These are phyloP conservation scores for Gracilariopsis chorda DNA, from an alignment of 23 red algal genomes.

Conservation along the genomic window DNA sequence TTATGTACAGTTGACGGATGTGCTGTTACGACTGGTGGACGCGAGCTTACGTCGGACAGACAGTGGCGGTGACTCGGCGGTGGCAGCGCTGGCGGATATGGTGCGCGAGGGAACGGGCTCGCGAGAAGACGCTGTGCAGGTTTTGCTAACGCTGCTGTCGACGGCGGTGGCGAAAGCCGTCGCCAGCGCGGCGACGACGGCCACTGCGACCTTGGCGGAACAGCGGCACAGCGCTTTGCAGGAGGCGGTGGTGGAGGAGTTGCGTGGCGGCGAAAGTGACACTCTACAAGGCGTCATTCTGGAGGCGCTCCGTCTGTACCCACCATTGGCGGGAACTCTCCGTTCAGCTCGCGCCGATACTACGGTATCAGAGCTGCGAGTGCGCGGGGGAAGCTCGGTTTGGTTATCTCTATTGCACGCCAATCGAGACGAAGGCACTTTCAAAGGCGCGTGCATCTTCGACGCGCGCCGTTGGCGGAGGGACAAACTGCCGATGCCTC, in stretches of 20 bases:
- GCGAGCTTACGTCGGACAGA: not conserved
- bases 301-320: conserved; percentile 19
- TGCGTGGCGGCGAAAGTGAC: not conserved
- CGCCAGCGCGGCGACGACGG: not conserved
- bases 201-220: not conserved
- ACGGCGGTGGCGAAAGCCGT: conserved; percentile 33
- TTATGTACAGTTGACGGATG: not conserved
- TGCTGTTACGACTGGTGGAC: not conserved
- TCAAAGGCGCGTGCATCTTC: not conserved
- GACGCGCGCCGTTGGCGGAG: not conserved
- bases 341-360: not conserved
- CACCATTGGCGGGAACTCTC: conserved; percentile 5
- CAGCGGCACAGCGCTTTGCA: not conserved
- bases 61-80: not conserved
- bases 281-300: not conserved
- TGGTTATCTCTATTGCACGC: conserved; percentile 35
- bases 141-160: conserved; percentile 36
- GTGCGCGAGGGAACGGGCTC: not conserved
- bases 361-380: not conserved
- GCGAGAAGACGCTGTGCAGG: not conserved
- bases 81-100: not conserved
- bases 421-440: not conserved
- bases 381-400: not conserved
- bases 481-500: not conserved
- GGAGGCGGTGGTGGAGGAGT: not conserved